Conservation (phyloP, 2,329 filamentous ascomycete genomes). For the Fusarium sp. region DNA sequence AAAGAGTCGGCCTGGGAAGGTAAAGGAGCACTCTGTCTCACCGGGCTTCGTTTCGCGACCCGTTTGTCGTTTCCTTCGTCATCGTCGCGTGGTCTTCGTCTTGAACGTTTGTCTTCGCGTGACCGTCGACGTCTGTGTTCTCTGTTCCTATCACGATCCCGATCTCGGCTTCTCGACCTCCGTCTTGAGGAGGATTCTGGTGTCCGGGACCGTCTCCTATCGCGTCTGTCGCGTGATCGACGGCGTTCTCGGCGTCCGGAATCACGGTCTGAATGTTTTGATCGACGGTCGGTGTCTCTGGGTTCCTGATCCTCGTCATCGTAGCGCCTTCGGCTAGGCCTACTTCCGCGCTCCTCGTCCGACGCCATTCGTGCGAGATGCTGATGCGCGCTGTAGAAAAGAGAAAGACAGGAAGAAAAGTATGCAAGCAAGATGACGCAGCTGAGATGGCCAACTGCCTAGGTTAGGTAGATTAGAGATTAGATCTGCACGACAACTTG, state of each 20-base stretch:
- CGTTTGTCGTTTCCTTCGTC: conserved; percentile 40
- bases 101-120: conserved; percentile 49
- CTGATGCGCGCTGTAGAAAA: background rate
- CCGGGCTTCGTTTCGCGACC: conserved; percentile 42
- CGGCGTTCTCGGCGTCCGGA: conserved; percentile 46
- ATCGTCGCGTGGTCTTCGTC: conserved; percentile 43
- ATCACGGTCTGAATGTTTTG: conserved; percentile 43
- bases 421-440: conserved; percentile 26
- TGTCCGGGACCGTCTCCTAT: conserved; percentile 51
- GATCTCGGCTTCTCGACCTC: conserved; percentile 48
- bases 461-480: background rate
- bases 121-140: conserved; percentile 49
- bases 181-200: conserved; percentile 47
- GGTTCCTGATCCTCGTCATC: conserved; percentile 37
- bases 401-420: background rate
- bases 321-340: conserved; percentile 33
- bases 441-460: conserved; percentile 16
- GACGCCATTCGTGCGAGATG: conserved; percentile 45
- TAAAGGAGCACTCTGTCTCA: conserved; percentile 61
- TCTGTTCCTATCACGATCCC: conserved; percentile 43
- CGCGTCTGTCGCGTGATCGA: conserved; percentile 47
- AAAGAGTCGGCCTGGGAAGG: conserved; percentile 72
- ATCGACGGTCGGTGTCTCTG: conserved; percentile 40
- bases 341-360: conserved; percentile 41
- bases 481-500: conserved; percentile 26